A percentile compares a stretch with the other conserved stretches of the same genome.
phyloP scores from a whole-genome alignment of 2,329 filamentous ascomycete species.

The Alternaria conjuncta region DNA sequence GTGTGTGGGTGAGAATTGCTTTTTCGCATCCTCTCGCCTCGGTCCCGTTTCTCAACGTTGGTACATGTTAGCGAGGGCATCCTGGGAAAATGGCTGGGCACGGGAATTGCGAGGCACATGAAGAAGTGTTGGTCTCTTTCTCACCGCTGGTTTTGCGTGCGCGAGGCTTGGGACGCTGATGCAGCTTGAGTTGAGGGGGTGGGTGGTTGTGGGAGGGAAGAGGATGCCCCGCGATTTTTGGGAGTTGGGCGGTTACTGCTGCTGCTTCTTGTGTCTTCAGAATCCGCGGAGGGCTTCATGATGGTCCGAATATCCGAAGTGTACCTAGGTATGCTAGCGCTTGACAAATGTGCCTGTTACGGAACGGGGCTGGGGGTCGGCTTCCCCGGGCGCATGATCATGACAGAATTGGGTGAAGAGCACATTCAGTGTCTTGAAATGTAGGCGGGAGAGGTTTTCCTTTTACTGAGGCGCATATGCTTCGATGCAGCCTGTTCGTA shows the following conservation, averaged over 20 bases:
- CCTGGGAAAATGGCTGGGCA: neutral
- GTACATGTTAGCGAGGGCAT: slow-evolving; percentile 1
- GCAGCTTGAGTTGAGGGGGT: neutral
- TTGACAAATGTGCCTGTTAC: neutral
- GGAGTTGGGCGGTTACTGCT: neutral
- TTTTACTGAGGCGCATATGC: neutral
- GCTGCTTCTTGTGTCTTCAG: neutral
- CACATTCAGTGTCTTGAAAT: no score
- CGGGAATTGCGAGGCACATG: neutral
- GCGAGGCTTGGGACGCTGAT: neutral
- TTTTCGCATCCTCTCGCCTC: neutral
- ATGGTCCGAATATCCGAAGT: neutral
- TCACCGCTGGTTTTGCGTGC: neutral
- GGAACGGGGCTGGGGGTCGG: neutral
- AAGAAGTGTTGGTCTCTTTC: neutral
- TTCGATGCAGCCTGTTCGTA: neutral
- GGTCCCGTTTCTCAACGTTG: slow-evolving; percentile 1
- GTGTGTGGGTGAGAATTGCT: neutral
- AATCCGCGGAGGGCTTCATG: neutral
- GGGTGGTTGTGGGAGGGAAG: neutral
- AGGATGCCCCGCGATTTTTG: neutral
- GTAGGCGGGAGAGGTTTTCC: neutral
- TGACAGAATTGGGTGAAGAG: neutral
- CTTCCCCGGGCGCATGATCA: neutral
- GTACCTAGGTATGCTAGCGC: neutral